phyloP scores from a whole-genome alignment of 192 early-diverging fungal species.

The Spizellomyces sp. region DNA sequence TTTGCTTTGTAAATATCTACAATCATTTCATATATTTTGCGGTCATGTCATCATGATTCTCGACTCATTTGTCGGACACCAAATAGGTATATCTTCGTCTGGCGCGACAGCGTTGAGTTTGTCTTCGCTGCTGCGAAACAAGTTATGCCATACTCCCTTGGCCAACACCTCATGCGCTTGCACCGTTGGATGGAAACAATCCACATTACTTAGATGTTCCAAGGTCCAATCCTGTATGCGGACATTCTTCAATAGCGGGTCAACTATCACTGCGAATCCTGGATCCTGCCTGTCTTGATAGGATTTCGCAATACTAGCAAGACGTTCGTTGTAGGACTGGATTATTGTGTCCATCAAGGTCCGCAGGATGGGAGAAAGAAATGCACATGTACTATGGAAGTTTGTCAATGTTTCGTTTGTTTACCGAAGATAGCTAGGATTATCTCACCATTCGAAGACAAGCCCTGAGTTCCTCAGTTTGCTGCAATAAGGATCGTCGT shows the following conservation, averaged over 20 bases:
- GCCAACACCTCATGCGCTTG: slow-evolving; percentile 33
- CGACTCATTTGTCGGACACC: not conserved
- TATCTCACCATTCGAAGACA: slow-evolving; percentile 32
- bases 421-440: not conserved
- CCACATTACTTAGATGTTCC: slow-evolving; percentile 49
- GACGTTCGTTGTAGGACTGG: slow-evolving; percentile 47
- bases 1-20: too few relatives aligned
- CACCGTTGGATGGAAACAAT: slow-evolving; percentile 63
- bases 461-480: slow-evolving; percentile 26
- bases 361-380: slow-evolving; percentile 35
- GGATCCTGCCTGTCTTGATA: slow-evolving; percentile 30
- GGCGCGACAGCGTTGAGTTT: not conserved
- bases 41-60: slow-evolving; percentile 1
- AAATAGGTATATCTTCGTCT: not conserved
- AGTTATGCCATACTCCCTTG: slow-evolving; percentile 16
- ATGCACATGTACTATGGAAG: slow-evolving; percentile 26
- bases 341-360: slow-evolving; percentile 45
- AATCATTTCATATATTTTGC: too few relatives aligned
- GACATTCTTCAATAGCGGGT: slow-evolving; percentile 40
- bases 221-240: slow-evolving; percentile 44
- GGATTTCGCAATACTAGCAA: slow-evolving; percentile 36
- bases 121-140: not conserved
- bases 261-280: slow-evolving; percentile 53
- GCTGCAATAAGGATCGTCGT: slow-evolving; percentile 28
- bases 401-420: not conserved